phyloP scores from a whole-genome alignment of 164 flowering plant species.

The Aristolochia californica region DNA sequence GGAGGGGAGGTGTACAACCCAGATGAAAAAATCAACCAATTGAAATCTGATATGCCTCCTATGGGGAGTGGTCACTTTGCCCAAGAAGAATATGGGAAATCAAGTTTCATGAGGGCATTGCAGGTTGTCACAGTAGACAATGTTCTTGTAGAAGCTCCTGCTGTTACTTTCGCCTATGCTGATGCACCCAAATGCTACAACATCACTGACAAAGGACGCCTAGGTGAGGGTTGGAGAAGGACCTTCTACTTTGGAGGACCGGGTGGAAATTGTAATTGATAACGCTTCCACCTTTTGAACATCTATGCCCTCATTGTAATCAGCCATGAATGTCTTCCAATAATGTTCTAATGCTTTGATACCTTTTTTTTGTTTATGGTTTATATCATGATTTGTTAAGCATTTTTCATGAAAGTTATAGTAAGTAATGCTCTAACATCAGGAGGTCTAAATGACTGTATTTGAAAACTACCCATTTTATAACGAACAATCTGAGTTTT shows the following conservation, averaged over 20 bases:
- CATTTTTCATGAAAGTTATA: too few species aligned
- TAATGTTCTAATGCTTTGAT: too few species aligned
- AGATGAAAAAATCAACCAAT: neutral
- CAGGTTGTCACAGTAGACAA: neutral
- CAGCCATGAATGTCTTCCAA: too few species aligned
- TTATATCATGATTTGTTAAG: too few species aligned
- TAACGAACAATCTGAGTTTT: too few species aligned
- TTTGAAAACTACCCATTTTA: too few species aligned
- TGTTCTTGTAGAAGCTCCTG: neutral
- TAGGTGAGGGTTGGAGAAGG: neutral
- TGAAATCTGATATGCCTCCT: neutral
- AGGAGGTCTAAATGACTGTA: too few species aligned
- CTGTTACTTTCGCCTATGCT: neutral
- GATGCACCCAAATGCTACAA: neutral
- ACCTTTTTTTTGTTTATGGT: too few species aligned
- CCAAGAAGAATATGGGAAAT: neutral
- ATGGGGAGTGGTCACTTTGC: conserved; percentile 1
- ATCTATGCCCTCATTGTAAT: too few species aligned
- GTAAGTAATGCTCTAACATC: too few species aligned
- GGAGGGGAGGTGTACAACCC: neutral
- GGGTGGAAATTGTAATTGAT: neutral
- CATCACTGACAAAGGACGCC: neutral
- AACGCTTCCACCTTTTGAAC: too few species aligned
- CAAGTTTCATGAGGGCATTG: neutral
- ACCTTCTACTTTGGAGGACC: neutral